Evolutionary conservation across 176 grass and related monocot genomes (phyloP), one percentile per base, ranked within the genome.

Genomic region (Eleusine coracana): DNA sequence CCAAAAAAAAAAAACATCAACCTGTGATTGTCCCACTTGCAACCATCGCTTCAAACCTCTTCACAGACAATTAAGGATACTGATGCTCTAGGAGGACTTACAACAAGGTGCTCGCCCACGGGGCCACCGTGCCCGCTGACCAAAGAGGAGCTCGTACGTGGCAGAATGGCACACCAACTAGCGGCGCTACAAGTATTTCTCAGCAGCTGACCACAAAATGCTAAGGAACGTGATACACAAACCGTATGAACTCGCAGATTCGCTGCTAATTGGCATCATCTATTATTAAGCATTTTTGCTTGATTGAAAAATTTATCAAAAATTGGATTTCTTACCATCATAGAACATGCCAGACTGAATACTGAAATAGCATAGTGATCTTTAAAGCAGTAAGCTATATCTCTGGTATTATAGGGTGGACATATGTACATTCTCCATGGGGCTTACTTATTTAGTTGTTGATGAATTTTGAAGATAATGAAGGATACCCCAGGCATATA

Each of bases 21-120:
- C 31, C 31, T 34, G 31, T 34, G 31, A 34, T 34, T 34, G 31
- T 34, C 31, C 31, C 31, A 34, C 31, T 34, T 34, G 31, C 31
- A 34, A 34, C 31, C 31, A 34, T 34, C 31, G 31, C 31, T 34
- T 34, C 31, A 34, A 34, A 34, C 31, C 31, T 34, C 31, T 34
- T 34, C 31, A 34, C 31, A 34, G 31, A 34, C 31, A 34, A 34
- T 34, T 34, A 34, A 34, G 31, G 31, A 34, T 34, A 34, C 31
- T 34, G 31, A 89, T 94, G 90, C 77, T 97, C 65, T 97, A 92
- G 95, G 95, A 97, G 78, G 82, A 91, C 87, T 97, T 97, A 25
- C 88, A 97, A 97, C 70, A 92, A 97, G 68, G 95, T 94, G 75
- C 83, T 94, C 40, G 46, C 75, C 52, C 12, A 76, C 15, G 66